Evolutionary conservation across 371 early-diverging fungal genomes (phyloP).

Genomic region (Rhizopus microsporus): DNA sequence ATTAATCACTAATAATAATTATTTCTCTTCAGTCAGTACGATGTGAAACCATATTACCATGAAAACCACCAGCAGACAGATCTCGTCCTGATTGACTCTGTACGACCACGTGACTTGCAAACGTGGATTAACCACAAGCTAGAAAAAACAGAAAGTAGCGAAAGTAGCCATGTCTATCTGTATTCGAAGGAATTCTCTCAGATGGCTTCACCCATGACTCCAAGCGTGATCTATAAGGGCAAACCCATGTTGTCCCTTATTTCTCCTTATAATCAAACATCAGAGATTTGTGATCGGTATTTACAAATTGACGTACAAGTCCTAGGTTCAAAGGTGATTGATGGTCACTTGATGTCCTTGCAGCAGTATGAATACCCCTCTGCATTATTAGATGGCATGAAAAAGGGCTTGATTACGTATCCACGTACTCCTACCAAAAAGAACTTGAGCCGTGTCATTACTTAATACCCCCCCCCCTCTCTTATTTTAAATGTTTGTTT

Average conservation of each 20-base stretch:
- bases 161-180: slow-evolving; percentile 31
- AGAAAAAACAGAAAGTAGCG: not conserved
- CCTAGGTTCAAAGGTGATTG: slow-evolving; percentile 38
- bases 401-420: slow-evolving; percentile 1
- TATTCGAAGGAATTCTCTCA: slow-evolving; percentile 45
- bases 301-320: slow-evolving; percentile 50
- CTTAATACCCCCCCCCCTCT: not conserved
- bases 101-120: slow-evolving; percentile 39
- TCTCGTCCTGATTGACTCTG: slow-evolving; percentile 40
- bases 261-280: slow-evolving; percentile 30
- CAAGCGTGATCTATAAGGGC: not conserved
- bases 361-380: slow-evolving; percentile 28
- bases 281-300: slow-evolving; percentile 12
- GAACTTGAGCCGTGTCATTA: not conserved
- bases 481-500: not conserved
- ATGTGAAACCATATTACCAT: slow-evolving; percentile 14
- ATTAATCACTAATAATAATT: not conserved
- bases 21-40: slow-evolving; percentile 4
- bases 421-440: not conserved
- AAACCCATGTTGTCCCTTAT: slow-evolving; percentile 30
- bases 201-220: slow-evolving; percentile 22
- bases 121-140: slow-evolving; percentile 41
- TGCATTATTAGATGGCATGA: slow-evolving; percentile 18
- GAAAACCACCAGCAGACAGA: slow-evolving; percentile 18
- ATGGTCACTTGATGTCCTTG: slow-evolving; percentile 31